phyloP scores from a whole-genome alignment of 2,329 filamentous ascomycete species.

The Fusarium cicatricum region DNA sequence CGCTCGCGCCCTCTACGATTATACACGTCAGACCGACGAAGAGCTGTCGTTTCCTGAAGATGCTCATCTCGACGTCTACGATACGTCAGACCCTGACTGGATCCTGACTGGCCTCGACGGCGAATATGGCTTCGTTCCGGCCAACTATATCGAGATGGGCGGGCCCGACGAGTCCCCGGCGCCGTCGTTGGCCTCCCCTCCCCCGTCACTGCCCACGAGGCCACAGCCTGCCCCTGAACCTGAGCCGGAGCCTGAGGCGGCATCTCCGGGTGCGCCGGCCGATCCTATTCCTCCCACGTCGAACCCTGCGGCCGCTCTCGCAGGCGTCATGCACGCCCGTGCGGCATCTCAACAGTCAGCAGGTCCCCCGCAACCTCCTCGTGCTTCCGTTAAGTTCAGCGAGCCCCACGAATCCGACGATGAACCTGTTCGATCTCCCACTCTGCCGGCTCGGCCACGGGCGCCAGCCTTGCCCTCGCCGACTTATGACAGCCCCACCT shows the following conservation, averaged over 20 bases:
- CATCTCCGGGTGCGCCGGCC: slow-evolving; percentile 45
- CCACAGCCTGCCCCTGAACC: slow-evolving; percentile 47
- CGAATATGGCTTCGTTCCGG: slow-evolving; percentile 92
- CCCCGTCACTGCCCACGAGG: slow-evolving; percentile 56
- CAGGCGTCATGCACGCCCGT: slow-evolving; percentile 62
- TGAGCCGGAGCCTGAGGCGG: slow-evolving; percentile 20
- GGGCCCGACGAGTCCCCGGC: slow-evolving; percentile 56
- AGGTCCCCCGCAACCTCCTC: slow-evolving; percentile 40
- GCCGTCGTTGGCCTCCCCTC: slow-evolving; percentile 45
- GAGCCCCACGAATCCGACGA: slow-evolving; percentile 44
- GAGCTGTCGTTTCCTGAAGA: slow-evolving; percentile 97
- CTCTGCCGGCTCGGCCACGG: slow-evolving; percentile 50
- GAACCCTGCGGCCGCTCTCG: slow-evolving; percentile 63
- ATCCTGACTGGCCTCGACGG: slow-evolving; percentile 85
- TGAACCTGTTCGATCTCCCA: slow-evolving; percentile 47
- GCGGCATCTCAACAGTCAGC: slow-evolving; percentile 45
- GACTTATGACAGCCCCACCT: slow-evolving; percentile 35
- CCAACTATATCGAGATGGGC: slow-evolving; percentile 90
- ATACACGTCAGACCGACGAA: slow-evolving; percentile 95
- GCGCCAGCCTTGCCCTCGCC: slow-evolving; percentile 32
- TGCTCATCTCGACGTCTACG: slow-evolving; percentile 82
- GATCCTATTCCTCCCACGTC: slow-evolving; percentile 41
- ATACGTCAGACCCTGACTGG: slow-evolving; percentile 94
- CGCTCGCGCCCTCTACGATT: slow-evolving; percentile 97
- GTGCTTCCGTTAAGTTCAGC: slow-evolving; percentile 37